These are phyloP conservation scores for Phytophthora pluvialis DNA, from an alignment of 352 stramenopile species.

Conservation along the genomic window DNA sequence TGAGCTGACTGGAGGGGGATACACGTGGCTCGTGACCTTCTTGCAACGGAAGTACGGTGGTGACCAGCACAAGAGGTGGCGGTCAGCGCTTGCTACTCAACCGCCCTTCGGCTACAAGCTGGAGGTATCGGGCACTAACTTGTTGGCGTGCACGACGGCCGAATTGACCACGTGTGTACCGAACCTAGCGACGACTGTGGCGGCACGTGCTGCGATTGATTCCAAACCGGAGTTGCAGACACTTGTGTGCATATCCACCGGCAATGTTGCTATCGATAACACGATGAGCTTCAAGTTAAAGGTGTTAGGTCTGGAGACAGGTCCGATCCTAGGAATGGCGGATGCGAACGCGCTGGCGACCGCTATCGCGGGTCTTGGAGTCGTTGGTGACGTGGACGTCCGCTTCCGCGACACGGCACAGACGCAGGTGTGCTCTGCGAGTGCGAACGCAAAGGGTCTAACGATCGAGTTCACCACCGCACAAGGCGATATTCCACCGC, in stretches of 20 bases:
- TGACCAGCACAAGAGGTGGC: conserved; percentile 59
- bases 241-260: conserved; percentile 48
- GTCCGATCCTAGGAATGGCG: conserved; percentile 8
- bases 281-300: conserved; percentile 63
- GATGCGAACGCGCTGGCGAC: conserved; percentile 31
- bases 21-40: conserved; percentile 84
- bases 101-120: conserved; percentile 58
- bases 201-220: conserved; percentile 49
- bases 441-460: conserved; percentile 36
- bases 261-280: conserved; percentile 16
- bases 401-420: conserved; percentile 48
- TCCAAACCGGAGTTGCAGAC: conserved; percentile 63
- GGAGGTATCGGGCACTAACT: conserved; percentile 48
- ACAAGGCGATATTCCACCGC: conserved; percentile 53
- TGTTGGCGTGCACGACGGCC: conserved; percentile 65
- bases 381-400: conserved; percentile 65
- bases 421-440: conserved; percentile 53
- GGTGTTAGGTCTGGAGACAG: conserved; percentile 63
- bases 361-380: conserved; percentile 62
- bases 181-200: conserved; percentile 50
- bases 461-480: conserved; percentile 65
- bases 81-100: conserved; percentile 51
- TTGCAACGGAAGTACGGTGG: conserved; percentile 54
- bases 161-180: conserved; percentile 50
- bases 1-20: conserved; percentile 68